Conservation (phyloP, 179 eudicot genomes). For the Spinacia oleracea region DNA sequence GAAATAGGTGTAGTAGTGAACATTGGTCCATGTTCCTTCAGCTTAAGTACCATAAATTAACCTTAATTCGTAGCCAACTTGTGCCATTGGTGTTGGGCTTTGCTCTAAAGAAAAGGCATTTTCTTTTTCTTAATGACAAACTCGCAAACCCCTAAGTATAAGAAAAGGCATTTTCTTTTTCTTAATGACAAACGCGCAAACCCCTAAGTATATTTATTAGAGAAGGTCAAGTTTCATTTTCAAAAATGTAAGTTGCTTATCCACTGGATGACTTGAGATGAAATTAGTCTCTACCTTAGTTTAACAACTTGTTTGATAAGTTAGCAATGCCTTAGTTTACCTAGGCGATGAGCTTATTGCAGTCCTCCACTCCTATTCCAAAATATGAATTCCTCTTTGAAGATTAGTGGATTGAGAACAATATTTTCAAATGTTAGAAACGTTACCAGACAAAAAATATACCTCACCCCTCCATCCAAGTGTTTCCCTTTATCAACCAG, state of each 20-base stretch:
- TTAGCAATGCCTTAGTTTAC: background rate
- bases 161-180: background rate
- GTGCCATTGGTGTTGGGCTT: background rate
- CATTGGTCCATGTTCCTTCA: background rate
- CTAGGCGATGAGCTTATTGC: background rate
- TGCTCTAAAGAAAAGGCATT: background rate
- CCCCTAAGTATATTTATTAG: too few species aligned
- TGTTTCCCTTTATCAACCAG: background rate
- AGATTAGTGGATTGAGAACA: background rate
- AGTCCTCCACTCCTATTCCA: background rate
- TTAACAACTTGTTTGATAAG: background rate
- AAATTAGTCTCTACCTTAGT: background rate
- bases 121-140: background rate
- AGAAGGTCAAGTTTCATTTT: background rate
- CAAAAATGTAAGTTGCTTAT: background rate
- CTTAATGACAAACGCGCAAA: background rate
- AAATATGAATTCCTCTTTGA: background rate
- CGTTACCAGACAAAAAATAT: background rate
- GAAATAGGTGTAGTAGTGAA: background rate
- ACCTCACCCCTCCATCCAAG: background rate
- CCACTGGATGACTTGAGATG: background rate
- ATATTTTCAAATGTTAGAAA: background rate
- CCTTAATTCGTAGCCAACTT: background rate
- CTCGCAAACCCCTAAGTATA: too few species aligned
- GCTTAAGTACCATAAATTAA: background rate